These are phyloP conservation scores for Phytophthora nicotianae DNA, from an alignment of 352 stramenopile species.

Conservation along the genomic window DNA sequence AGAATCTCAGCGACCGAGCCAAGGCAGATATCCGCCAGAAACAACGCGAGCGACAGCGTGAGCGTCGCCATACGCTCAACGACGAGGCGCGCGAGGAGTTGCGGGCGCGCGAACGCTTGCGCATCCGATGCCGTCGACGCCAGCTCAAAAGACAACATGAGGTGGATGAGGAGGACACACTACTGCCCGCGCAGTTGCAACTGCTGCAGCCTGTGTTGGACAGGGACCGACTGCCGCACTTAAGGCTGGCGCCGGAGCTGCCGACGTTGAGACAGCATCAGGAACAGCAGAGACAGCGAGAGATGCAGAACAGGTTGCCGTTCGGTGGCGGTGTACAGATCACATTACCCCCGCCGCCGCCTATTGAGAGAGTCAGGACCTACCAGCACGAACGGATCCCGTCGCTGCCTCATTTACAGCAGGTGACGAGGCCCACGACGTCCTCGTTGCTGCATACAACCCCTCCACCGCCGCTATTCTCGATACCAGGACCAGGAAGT, in stretches of 20 bases:
- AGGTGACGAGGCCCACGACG: conserved; percentile 55
- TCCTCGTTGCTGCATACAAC: conserved; percentile 48
- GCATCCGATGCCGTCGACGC: conserved; percentile 41
- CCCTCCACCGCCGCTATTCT: conserved; percentile 33
- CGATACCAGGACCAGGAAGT: conserved; percentile 33
- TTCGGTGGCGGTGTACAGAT: conserved; percentile 42
- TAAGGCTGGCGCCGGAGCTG: conserved; percentile 31
- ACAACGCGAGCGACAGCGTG: conserved; percentile 49
- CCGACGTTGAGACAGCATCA: conserved; percentile 31
- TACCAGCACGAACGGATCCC: conserved; percentile 40
- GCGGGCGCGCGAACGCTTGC: conserved; percentile 53
- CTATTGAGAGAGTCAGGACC: conserved; percentile 22
- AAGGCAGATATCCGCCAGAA: conserved; percentile 45
- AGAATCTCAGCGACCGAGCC: conserved; percentile 46
- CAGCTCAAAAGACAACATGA: conserved; percentile 26
- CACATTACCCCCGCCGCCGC: conserved; percentile 37
- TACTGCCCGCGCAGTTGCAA: not conserved
- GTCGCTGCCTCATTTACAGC: conserved; percentile 57
- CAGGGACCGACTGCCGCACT: conserved; percentile 18
- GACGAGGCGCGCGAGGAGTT: conserved; percentile 42
- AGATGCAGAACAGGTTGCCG: conserved; percentile 26
- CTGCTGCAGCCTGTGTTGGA: conserved; percentile 8
- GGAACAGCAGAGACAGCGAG: conserved; percentile 31
- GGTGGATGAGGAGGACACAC: not conserved
- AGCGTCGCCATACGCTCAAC: conserved; percentile 50